These are phyloP conservation scores for Syzygium aromaticum DNA, from an alignment of 345 rosid genomes.

Conservation along the genomic window DNA sequence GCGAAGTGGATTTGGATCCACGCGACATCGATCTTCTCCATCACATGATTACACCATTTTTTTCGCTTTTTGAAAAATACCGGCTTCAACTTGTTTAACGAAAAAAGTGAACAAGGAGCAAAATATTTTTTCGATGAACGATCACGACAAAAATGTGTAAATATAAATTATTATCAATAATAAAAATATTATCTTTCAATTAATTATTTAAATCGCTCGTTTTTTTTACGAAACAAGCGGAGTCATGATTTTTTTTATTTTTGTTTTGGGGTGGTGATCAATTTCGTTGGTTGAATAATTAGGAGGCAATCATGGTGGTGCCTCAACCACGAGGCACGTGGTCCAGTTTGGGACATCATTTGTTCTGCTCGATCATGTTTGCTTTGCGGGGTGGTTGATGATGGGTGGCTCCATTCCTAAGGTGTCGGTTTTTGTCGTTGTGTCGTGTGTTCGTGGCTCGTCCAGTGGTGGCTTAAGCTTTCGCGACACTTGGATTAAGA, in stretches of 20 bases:
- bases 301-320: neutral
- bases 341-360: neutral
- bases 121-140: too few relatives aligned
- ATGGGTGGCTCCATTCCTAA: neutral
- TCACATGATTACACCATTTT: neutral
- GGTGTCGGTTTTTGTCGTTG: neutral
- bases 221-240: too few relatives aligned
- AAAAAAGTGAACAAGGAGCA: too few relatives aligned
- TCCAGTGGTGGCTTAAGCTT: neutral
- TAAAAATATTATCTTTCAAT: rapidly evolving
- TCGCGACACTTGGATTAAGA: neutral
- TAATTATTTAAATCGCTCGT: neutral
- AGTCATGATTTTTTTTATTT: neutral
- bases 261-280: too few relatives aligned
- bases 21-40: neutral
- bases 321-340: neutral
- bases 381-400: neutral
- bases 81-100: too few relatives aligned
- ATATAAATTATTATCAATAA: neutral
- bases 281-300: neutral
- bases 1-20: neutral
- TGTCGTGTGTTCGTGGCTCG: neutral
- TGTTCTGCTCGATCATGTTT: neutral
- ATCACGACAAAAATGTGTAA: too few relatives aligned
- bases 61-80: neutral